phyloP scores from a whole-genome alignment of 169 alveolate genomes.

The Plasmodium adleri region DNA sequence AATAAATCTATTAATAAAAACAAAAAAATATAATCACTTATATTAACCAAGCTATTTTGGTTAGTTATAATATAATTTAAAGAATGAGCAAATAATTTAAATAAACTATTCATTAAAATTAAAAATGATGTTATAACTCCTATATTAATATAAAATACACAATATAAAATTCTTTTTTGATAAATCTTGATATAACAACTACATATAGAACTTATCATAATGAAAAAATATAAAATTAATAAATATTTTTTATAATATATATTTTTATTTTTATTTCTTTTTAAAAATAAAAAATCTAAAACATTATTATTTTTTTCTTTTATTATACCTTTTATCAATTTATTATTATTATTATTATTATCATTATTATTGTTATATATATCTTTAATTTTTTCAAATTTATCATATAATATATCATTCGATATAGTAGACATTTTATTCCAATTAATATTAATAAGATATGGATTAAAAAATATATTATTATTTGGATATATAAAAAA shows the following conservation, averaged over 20 bases:
- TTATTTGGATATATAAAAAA: no score
- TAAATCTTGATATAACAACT: conserved; percentile 60
- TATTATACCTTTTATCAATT: not conserved
- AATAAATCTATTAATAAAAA: conserved; percentile 47
- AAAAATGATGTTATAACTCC: conserved; percentile 57
- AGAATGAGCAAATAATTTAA: conserved; percentile 59
- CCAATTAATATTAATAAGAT: no score
- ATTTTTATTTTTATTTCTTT: conserved; percentile 6
- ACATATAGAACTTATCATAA: conserved; percentile 55
- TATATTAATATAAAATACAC: conserved; percentile 54
- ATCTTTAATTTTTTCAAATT: not conserved
- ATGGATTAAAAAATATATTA: no score
- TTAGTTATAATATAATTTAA: conserved; percentile 40
- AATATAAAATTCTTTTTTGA: conserved; percentile 50
- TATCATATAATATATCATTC: no score
- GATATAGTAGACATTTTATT: no score
- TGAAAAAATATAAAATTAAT: conserved; percentile 15
- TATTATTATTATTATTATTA: no score
- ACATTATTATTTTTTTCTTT: not conserved
- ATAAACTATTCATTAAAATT: conserved; percentile 55
- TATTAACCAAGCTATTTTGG: conserved; percentile 1
- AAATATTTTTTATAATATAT: conserved; percentile 7
- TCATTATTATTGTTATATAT: not conserved
- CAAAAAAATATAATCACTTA: conserved; percentile 45
- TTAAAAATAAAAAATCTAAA: no score